Evolutionary conservation across 2,329 filamentous ascomycete species (phyloP), one percentile per base, ranked within the genome.

Genomic region (Volutella citrinella): DNA sequence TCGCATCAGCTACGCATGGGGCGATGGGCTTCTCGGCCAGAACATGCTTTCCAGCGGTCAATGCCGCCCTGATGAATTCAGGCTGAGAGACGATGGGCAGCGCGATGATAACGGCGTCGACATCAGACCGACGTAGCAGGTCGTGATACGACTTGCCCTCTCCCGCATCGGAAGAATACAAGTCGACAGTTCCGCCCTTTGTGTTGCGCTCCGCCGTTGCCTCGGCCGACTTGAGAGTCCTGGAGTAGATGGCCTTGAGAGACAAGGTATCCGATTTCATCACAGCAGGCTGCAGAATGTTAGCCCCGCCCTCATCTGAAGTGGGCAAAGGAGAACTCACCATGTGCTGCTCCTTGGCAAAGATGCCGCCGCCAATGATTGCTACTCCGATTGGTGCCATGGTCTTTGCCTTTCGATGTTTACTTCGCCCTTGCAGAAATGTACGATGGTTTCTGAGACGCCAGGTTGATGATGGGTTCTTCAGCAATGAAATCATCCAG

Each of bases 21-120:
- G 76, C 80, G 24, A 85, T 68, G 20, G 82, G 82, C 61, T 86
- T 86, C 61, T 86, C 82, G 12, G 76, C 76, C 4, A 86, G 65
- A 7, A 86, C 81, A 52, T 85, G 80, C 59, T 86, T 87, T 17
- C 80, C 79, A 2, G 79, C 80, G n/a, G 60, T 53, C 13, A 85
- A 62, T 1, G 76, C 77, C 42, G 70, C 68, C 42, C 74, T 66
- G 49, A 85, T 74, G 48, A 74, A 72, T 10, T 59, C 59, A 4
- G 80, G 76, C 55, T 85, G 81, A 22, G 63, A 63, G 29, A 68
- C 53, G 52, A 86, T 86, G 20, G 82, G 81, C 22, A 86, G 65
- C n/a, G 69, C 74, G 32, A 82, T 60, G 33, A 79, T 67, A 20
- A 82, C 71, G 25, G 68, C 76, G 11, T 60, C 45, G 34, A 82